A percentile compares a stretch with the other conserved stretches of the same genome.
These are phyloP conservation scores for Somion occarium DNA, from an alignment of 1,284 basidiomycete genomes.

Conservation along the genomic window DNA sequence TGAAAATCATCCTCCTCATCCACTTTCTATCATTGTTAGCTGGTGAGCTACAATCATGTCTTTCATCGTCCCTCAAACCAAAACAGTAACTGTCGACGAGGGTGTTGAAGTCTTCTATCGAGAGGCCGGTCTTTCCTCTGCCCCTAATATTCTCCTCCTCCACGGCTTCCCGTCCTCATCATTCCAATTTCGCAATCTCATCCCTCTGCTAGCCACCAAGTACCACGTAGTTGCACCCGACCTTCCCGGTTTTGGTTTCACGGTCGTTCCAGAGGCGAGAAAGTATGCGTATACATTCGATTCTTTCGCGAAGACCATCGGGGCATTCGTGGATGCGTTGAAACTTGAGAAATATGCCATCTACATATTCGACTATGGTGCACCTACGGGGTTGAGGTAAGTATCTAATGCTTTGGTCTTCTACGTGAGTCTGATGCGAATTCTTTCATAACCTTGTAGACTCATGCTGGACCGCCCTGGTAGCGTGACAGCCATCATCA, in stretches of 20 bases:
- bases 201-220: conserved; percentile 34
- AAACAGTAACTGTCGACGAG: conserved; percentile 28
- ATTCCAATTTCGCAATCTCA: conserved; percentile 43
- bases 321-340: conserved; percentile 37
- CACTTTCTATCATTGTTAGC: too few relatives aligned
- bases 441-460: conserved; percentile 21
- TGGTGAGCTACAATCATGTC: too few relatives aligned
- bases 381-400: conserved; percentile 34
- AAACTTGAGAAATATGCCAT: conserved; percentile 33
- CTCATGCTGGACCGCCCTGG: conserved; percentile 40
- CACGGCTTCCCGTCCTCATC: conserved; percentile 47
- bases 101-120: conserved; percentile 39
- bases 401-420: conserved; percentile 1
- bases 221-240: conserved; percentile 47
- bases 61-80: conserved; percentile 14
- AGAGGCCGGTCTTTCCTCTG: conserved; percentile 28
- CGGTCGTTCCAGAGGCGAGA: conserved; percentile 30
- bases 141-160: conserved; percentile 37
- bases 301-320: conserved; percentile 33
- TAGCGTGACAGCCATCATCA: conserved; percentile 38
- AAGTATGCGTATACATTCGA: conserved; percentile 39
- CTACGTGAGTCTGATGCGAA: conserved; percentile 4
- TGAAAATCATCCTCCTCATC: too few relatives aligned
- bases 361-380: conserved; percentile 50
- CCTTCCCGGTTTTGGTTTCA: conserved; percentile 46